phyloP scores from a whole-genome alignment of 2,329 filamentous ascomycete genomes.

The Mollisia scopiformis region DNA sequence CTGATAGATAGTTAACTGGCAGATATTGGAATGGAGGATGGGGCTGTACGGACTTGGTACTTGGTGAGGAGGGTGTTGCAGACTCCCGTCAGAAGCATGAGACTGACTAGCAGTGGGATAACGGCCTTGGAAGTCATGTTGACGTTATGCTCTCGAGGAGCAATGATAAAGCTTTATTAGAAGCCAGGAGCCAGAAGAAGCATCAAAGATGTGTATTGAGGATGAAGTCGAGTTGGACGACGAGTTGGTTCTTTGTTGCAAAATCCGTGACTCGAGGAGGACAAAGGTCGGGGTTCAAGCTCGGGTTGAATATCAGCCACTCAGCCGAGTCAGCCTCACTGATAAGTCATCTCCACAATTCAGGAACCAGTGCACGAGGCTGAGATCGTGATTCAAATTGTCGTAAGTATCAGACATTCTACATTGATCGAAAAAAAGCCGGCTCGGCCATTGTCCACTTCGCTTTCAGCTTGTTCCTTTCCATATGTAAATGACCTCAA shows the following conservation, averaged over 20 bases:
- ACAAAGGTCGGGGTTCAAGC: not conserved
- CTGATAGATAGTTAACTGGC: conserved; percentile 44
- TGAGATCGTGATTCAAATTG: not conserved
- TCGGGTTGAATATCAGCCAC: not conserved
- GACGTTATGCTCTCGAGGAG: conserved; percentile 2
- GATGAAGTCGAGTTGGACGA: not conserved
- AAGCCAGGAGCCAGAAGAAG: not conserved
- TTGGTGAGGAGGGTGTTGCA: conserved; percentile 98
- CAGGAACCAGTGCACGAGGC: not conserved
- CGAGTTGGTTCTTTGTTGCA: not conserved
- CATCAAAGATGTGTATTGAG: not conserved
- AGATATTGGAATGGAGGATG: not conserved
- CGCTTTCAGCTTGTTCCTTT: not conserved
- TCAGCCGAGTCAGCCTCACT: not conserved
- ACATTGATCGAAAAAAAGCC: not conserved
- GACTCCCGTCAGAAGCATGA: conserved; percentile 96
- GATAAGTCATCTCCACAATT: not conserved
- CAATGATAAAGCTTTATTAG: not conserved
- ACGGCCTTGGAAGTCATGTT: conserved; percentile 71
- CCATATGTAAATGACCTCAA: not conserved
- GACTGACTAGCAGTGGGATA: conserved; percentile 84
- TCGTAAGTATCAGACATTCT: not conserved
- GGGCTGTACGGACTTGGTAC: conserved; percentile 70
- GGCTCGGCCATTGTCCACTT: not conserved
- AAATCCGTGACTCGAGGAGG: not conserved